These are phyloP conservation scores for Ambispora gerdemannii DNA, from an alignment of 192 early-diverging fungal species.

Conservation along the genomic window DNA sequence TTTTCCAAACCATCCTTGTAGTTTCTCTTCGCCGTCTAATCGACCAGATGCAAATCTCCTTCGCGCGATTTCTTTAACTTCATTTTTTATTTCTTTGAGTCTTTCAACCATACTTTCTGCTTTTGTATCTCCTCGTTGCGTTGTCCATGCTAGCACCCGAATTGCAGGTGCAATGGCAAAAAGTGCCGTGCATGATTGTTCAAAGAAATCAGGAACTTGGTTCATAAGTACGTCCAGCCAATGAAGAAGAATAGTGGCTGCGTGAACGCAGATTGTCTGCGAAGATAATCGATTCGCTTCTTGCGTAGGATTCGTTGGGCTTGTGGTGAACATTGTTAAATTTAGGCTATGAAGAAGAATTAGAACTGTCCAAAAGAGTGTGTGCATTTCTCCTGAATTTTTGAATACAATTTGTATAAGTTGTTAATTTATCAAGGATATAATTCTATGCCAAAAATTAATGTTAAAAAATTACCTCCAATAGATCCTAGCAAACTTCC, in stretches of 20 bases:
- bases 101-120: slow-evolving; percentile 21
- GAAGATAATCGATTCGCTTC: slow-evolving; percentile 15
- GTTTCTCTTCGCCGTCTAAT: slow-evolving; percentile 27
- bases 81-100: slow-evolving; percentile 25
- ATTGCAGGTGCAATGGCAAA: slow-evolving; percentile 28
- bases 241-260: slow-evolving; percentile 30
- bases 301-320: background rate
- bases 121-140: slow-evolving; percentile 27
- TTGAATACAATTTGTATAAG: too few relatives aligned
- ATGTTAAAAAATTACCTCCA: slow-evolving; percentile 10
- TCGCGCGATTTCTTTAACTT: slow-evolving; percentile 27
- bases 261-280: slow-evolving; percentile 29
- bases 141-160: slow-evolving; percentile 27
- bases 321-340: slow-evolving; percentile 25
- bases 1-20: slow-evolving; percentile 10
- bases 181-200: slow-evolving; percentile 28
- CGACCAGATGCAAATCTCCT: slow-evolving; percentile 14
- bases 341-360: slow-evolving; percentile 30
- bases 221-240: slow-evolving; percentile 29
- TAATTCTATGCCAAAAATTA: too few relatives aligned
- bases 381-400: slow-evolving; percentile 31
- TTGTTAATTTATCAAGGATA: too few relatives aligned
- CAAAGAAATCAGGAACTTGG: slow-evolving; percentile 20
- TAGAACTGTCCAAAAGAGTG: slow-evolving; percentile 28
- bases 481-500: slow-evolving; percentile 25